A percentile compares a stretch with the other conserved stretches of the same genome.
These are phyloP conservation scores for Pyrenochaeta sp. DNA, from an alignment of 2,329 filamentous ascomycete genomes.

Conservation along the genomic window DNA sequence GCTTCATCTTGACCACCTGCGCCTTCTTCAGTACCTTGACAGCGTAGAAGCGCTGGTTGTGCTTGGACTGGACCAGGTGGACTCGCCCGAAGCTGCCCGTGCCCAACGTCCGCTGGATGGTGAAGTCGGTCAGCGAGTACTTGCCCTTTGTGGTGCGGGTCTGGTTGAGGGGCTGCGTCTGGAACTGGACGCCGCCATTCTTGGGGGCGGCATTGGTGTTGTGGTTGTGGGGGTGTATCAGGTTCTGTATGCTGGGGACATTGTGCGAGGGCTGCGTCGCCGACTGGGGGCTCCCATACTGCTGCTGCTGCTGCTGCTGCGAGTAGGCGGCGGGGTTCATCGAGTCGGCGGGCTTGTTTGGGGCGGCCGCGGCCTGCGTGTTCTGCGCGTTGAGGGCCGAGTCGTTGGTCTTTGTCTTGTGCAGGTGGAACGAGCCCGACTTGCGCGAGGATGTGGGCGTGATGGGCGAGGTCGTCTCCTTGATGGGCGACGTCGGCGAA, in stretches of 20 bases:
- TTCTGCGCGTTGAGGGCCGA: constrained; percentile 23
- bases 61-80: constrained; percentile 95
- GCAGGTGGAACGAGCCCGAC: constrained; percentile 40
- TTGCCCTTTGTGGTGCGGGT: constrained; percentile 89
- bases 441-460: constrained; percentile 46
- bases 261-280: constrained; percentile 64
- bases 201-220: constrained; percentile 33
- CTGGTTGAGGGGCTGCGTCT: constrained; percentile 48
- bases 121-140: constrained; percentile 92
- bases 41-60: constrained; percentile 98
- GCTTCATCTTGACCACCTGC: constrained; percentile 99
- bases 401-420: constrained; percentile 42
- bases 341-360: constrained; percentile 49
- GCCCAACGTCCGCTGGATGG: constrained; percentile 87
- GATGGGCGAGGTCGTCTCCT: constrained; percentile 58
- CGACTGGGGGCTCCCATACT: constrained; percentile 36
- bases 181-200: constrained; percentile 50
- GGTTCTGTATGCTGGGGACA: constrained; percentile 81
- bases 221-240: constrained; percentile 71
- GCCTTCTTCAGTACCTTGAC: constrained; percentile 98
- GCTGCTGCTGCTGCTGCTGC: constrained; percentile 15
- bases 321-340: constrained; percentile 51
- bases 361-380: constrained; percentile 23
- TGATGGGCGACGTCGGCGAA: constrained; percentile 72
- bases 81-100: constrained; percentile 97